Percentiles rank a stretch among this genome's conserved stretches.
Conservation (phyloP, 768 basidiomycete species). For the Lactifluus rugatus region DNA sequence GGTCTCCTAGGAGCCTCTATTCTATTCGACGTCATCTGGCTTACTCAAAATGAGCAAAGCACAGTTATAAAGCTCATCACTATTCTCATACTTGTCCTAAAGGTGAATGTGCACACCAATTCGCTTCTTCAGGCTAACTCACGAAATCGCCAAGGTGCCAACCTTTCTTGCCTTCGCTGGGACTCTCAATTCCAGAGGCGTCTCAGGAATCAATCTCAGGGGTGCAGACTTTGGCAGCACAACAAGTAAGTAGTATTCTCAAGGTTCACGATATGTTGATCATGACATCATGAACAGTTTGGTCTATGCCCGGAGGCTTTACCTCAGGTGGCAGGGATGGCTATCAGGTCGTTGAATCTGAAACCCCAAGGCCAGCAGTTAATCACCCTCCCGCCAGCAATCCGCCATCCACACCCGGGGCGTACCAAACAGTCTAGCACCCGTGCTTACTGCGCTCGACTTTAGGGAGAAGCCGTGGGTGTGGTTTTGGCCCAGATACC, state of each 20-base stretch:
- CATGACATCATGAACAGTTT: constrained; percentile 24
- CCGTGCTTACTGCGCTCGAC: background rate
- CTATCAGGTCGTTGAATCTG: constrained; percentile 29
- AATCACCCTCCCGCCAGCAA: constrained; percentile 19
- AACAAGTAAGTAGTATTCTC: constrained; percentile 24
- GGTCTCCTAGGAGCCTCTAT: constrained; percentile 50
- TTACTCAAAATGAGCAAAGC: constrained; percentile 44
- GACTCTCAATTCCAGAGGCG: constrained; percentile 30
- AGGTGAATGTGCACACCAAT: constrained; percentile 24
- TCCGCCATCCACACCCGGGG: constrained; percentile 24
- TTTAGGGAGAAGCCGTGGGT: background rate
- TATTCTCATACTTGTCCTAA: constrained; percentile 30
- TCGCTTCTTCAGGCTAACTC: background rate
- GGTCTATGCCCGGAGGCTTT: constrained; percentile 38
- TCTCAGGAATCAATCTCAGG: constrained; percentile 27
- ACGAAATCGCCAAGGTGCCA: constrained; percentile 24
- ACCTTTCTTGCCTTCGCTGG: constrained; percentile 29
- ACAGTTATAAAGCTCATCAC: constrained; percentile 47
- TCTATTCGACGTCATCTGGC: constrained; percentile 65
- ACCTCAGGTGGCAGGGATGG: constrained; percentile 28
- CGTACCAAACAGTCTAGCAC: constrained; percentile 28
- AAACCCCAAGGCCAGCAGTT: constrained; percentile 21
- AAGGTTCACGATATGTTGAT: background rate
- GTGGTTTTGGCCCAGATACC: background rate
- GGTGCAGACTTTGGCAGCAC: constrained; percentile 28